Conservation (phyloP, 192 early-diverging fungal genomes). For the Geosiphon pyriformis region DNA sequence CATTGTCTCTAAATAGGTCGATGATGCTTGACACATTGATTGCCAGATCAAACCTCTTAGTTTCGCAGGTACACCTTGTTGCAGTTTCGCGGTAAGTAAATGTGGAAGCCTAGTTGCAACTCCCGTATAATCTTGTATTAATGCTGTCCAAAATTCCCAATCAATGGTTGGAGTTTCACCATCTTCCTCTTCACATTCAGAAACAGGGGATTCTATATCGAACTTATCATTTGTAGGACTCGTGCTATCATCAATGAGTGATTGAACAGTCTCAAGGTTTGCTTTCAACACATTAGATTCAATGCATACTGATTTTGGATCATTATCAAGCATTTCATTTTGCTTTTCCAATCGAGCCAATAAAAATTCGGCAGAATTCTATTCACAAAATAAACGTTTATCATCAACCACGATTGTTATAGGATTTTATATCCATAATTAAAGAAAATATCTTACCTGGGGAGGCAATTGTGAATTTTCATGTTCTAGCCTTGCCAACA, state of each 20-base stretch:
- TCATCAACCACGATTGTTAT: not conserved
- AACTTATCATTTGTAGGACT: slow-evolving; percentile 1
- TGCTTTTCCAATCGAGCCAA: slow-evolving; percentile 55
- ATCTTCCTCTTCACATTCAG: slow-evolving; percentile 5
- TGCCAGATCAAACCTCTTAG: slow-evolving; percentile 91
- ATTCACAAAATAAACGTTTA: slow-evolving; percentile 19
- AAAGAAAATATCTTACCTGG: slow-evolving; percentile 35
- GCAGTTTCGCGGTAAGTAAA: slow-evolving; percentile 64
- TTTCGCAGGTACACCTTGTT: slow-evolving; percentile 72
- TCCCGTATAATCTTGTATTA: slow-evolving; percentile 72
- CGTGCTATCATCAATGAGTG: slow-evolving; percentile 38
- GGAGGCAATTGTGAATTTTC: slow-evolving; percentile 50
- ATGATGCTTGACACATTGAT: slow-evolving; percentile 79
- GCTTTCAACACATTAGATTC: slow-evolving; percentile 54
- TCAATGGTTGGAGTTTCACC: slow-evolving; percentile 38
- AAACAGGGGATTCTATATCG: not conserved
- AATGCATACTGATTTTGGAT: slow-evolving; percentile 57
- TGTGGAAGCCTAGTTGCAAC: slow-evolving; percentile 64
- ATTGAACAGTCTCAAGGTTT: slow-evolving; percentile 46
- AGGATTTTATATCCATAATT: too few species aligned
- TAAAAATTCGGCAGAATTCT: slow-evolving; percentile 52
- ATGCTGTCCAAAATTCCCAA: slow-evolving; percentile 81
- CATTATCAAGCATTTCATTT: slow-evolving; percentile 50
- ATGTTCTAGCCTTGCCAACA: slow-evolving; percentile 48
- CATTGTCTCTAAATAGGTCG: slow-evolving; percentile 70